These are phyloP conservation scores for Lumnitzera littorea DNA, from an alignment of 345 rosid genomes.

Conservation along the genomic window DNA sequence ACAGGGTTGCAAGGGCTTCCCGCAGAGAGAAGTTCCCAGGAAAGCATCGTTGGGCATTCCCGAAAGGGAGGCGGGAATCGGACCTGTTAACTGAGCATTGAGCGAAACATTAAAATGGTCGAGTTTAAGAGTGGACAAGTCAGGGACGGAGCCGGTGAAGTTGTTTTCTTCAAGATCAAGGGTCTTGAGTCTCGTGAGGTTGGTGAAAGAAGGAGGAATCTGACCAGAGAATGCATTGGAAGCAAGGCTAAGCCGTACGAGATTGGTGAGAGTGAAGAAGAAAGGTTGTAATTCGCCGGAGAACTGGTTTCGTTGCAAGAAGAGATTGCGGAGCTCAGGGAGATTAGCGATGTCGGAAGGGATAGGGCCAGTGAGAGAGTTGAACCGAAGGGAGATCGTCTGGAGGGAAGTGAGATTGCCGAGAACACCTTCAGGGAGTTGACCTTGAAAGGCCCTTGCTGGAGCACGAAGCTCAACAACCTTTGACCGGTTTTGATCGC, in stretches of 20 bases:
- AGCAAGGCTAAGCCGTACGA: conserved; percentile 26
- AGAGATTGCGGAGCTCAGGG: conserved; percentile 54
- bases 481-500: conserved; percentile 25
- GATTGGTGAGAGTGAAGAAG: conserved; percentile 23
- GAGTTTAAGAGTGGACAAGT: conserved; percentile 15
- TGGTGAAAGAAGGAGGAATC: conserved; percentile 22
- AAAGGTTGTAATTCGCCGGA: conserved; percentile 61
- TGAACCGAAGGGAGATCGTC: conserved; percentile 60
- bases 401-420: conserved; percentile 62
- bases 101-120: conserved; percentile 37
- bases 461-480: conserved; percentile 65
- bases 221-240: conserved; percentile 27
- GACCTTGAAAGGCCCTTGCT: conserved; percentile 59
- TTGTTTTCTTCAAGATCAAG: conserved; percentile 27
- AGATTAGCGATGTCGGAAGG: conserved; percentile 65
- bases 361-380: conserved; percentile 58
- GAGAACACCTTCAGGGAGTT: conserved; percentile 53
- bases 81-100: conserved; percentile 24
- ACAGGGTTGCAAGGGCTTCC: conserved; percentile 29
- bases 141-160: conserved; percentile 31
- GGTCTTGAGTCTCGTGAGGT: conserved; percentile 27
- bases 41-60: conserved; percentile 14
- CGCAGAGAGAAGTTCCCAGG: conserved; percentile 32
- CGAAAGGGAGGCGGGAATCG: conserved; percentile 24
- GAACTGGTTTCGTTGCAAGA: conserved; percentile 63